phyloP scores from a whole-genome alignment of 179 eudicot genomes.

The Spinacia oleracea region DNA sequence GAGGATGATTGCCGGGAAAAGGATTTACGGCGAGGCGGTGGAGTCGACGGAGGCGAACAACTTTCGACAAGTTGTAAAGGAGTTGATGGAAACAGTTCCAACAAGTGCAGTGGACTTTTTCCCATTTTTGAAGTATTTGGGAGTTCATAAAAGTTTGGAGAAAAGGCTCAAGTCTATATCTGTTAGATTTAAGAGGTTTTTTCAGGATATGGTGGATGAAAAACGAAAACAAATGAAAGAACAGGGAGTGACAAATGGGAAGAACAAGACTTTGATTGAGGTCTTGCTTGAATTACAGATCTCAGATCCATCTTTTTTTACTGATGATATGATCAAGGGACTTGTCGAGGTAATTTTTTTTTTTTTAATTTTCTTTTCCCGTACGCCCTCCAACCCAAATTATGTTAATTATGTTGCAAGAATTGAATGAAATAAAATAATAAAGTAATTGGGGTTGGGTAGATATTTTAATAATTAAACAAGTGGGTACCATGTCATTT shows the following conservation, averaged over 20 bases:
- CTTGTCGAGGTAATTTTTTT: constrained; percentile 19
- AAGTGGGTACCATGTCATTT: too few species aligned
- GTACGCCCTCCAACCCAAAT: too few species aligned
- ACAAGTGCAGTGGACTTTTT: constrained; percentile 27
- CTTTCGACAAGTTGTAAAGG: constrained; percentile 24
- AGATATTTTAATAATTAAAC: too few species aligned
- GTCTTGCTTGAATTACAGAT: constrained; percentile 24
- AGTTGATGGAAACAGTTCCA: constrained; percentile 18
- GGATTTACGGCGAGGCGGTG: constrained; percentile 30
- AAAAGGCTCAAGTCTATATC: constrained; percentile 13
- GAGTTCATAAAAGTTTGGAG: constrained; percentile 8
- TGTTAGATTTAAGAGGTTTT: constrained; percentile 17
- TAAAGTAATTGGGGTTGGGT: too few species aligned
- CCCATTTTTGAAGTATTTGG: constrained; percentile 28
- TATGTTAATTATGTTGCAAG: too few species aligned
- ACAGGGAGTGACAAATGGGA: background rate
- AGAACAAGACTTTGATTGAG: constrained; percentile 25
- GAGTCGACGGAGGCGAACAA: constrained; percentile 20
- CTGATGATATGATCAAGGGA: constrained; percentile 28
- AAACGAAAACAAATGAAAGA: background rate
- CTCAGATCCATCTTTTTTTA: constrained; percentile 22
- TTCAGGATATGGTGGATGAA: constrained; percentile 28
- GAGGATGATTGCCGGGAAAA: constrained; percentile 36
- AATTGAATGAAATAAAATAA: too few species aligned
- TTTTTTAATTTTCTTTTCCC: background rate